Percentiles rank a stretch among this genome's conserved stretches.
phyloP scores from a whole-genome alignment of 495 filamentous ascomycete genomes.

The Achaetomiella virescens region DNA sequence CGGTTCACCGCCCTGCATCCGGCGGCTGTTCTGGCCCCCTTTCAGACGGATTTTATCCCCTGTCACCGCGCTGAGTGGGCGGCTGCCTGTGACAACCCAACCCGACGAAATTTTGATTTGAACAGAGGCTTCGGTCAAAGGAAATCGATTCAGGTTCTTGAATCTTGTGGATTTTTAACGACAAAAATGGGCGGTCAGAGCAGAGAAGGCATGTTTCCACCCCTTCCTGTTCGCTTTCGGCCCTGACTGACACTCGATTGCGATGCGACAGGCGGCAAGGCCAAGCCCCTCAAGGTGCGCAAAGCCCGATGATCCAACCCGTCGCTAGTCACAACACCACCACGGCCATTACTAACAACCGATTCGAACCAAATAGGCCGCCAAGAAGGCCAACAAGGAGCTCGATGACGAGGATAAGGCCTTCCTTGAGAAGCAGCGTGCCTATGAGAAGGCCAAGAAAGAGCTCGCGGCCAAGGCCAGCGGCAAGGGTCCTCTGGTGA shows the following conservation, averaged over 20 bases:
- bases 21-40: no score
- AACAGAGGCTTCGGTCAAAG: no score
- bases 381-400: slow-evolving; percentile 72
- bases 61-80: neutral
- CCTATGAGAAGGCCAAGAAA: slow-evolving; percentile 71
- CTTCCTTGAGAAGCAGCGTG: slow-evolving; percentile 65
- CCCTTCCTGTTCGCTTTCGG: neutral
- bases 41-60: neutral
- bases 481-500: slow-evolving; percentile 48
- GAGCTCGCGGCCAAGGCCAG: slow-evolving; percentile 60
- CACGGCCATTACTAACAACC: neutral
- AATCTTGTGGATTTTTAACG: neutral
- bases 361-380: slow-evolving; percentile 25
- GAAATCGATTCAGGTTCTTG: no score
- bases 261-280: slow-evolving; percentile 63
- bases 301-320: neutral
- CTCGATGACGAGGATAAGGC: slow-evolving; percentile 72
- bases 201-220: slow-evolving; percentile 52
- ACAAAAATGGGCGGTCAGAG: slow-evolving; percentile 58
- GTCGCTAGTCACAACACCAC: neutral
- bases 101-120: no score
- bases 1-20: slow-evolving; percentile 14
- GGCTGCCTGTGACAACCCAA: neutral
- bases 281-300: slow-evolving; percentile 67
- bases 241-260: slow-evolving; percentile 13